Evolutionary conservation across 2,329 filamentous ascomycete species (phyloP).

Genomic region (Xylaria sp.): DNA sequence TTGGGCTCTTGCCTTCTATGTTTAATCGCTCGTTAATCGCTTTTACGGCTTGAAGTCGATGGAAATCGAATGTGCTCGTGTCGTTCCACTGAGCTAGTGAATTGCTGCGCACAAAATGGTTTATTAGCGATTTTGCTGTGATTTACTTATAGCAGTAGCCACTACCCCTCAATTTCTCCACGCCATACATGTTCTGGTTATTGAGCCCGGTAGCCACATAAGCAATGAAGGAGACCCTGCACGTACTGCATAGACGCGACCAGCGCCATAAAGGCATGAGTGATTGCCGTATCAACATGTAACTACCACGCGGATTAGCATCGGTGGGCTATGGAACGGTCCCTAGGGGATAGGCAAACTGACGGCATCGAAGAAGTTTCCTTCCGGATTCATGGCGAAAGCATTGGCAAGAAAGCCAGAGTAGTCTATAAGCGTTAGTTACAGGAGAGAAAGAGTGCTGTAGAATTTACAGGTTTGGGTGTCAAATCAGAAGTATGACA

Average conservation of each 20-base stretch:
- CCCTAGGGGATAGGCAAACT: slow-evolving; percentile 24
- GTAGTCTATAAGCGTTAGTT: slow-evolving; percentile 43
- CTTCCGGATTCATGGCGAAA: slow-evolving; percentile 50
- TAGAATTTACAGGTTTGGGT: neutral
- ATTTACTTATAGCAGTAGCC: neutral
- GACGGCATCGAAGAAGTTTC: slow-evolving; percentile 48
- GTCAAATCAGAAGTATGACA: neutral
- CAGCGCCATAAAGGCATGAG: slow-evolving; percentile 49
- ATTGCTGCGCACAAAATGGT: slow-evolving; percentile 34
- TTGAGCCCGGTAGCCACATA: neutral
- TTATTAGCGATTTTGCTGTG: slow-evolving; percentile 20
- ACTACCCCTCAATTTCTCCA: neutral
- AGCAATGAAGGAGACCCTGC: slow-evolving; percentile 1
- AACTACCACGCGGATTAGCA: slow-evolving; percentile 40
- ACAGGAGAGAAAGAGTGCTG: neutral
- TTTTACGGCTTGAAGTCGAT: slow-evolving; percentile 49
- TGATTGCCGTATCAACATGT: slow-evolving; percentile 48
- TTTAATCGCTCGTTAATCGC: slow-evolving; percentile 49
- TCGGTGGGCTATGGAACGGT: neutral
- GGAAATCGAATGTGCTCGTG: slow-evolving; percentile 50
- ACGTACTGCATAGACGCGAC: slow-evolving; percentile 50
- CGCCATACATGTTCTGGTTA: neutral
- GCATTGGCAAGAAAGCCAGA: slow-evolving; percentile 49
- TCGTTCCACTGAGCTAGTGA: slow-evolving; percentile 49
- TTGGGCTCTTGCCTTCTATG: slow-evolving; percentile 46